Evolutionary conservation across 2,329 filamentous ascomycete species (phyloP).

Genomic region (Colletotrichum sp.): DNA sequence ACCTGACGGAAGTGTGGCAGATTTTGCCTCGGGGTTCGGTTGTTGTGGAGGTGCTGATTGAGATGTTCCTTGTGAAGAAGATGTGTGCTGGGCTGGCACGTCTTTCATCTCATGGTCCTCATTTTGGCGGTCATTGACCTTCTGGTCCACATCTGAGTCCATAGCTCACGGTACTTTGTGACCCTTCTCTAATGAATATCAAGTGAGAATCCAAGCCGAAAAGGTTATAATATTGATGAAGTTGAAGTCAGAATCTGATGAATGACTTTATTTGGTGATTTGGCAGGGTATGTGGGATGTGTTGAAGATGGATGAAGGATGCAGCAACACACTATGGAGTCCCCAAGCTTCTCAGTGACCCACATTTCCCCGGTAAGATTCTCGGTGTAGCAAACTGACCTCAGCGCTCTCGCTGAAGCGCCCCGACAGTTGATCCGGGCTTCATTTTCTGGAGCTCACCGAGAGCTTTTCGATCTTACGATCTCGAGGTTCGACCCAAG

Average conservation of each 20-base stretch:
- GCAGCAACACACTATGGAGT: neutral
- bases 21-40: neutral
- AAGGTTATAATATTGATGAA: neutral
- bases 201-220: neutral
- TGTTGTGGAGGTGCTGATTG: neutral
- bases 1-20: neutral
- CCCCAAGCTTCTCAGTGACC: neutral
- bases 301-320: neutral
- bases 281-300: neutral
- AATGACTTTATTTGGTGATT: neutral
- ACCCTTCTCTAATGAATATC: neutral
- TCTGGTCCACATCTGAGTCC: slow-evolving; percentile 7
- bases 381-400: neutral
- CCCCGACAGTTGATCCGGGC: slow-evolving; percentile 13
- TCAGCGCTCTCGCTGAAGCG: neutral
- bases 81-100: neutral
- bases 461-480: slow-evolving; percentile 14
- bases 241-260: neutral
- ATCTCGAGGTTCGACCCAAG: neutral
- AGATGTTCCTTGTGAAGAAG: neutral
- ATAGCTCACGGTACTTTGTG: neutral
- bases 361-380: slow-evolving; percentile 1
- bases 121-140: neutral
- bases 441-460: neutral
- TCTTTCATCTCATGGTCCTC: slow-evolving; percentile 16